Conservation (phyloP, 345 rosid species). For the Ceriops zippeliana region DNA sequence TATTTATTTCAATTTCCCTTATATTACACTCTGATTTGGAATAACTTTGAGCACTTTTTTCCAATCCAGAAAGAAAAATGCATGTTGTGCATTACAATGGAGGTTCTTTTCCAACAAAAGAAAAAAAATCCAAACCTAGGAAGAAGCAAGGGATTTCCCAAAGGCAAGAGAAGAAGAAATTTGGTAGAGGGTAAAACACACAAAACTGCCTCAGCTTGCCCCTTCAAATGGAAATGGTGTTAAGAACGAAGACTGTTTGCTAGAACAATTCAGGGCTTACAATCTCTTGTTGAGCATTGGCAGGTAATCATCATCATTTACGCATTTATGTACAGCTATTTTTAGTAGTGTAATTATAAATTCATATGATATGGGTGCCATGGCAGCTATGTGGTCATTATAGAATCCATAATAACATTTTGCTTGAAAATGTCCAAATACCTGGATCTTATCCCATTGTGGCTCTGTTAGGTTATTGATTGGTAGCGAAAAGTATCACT, state of each 20-base stretch:
- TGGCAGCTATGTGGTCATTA: too few relatives aligned
- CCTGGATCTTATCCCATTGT: constrained; percentile 23
- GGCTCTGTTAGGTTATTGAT: too few relatives aligned
- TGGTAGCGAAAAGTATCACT: too few relatives aligned
- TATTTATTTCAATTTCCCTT: too few relatives aligned
- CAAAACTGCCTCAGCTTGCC: background rate
- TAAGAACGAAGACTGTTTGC: background rate
- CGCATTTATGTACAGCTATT: background rate
- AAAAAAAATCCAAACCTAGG: background rate
- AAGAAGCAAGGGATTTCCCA: background rate
- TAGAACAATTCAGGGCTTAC: background rate
- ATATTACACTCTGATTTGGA: background rate
- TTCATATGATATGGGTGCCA: too few relatives aligned
- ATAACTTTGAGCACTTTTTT: background rate
- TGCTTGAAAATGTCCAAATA: background rate
- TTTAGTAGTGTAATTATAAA: background rate
- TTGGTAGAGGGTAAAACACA: background rate
- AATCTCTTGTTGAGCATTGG: background rate
- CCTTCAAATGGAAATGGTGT: background rate
- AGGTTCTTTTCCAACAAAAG: background rate
- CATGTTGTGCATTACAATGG: background rate
- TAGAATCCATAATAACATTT: background rate
- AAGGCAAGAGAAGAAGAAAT: background rate
- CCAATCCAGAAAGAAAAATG: background rate
- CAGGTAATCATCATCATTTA: background rate